Conservation (phyloP, 139 green algal species). For the Diplosphaera chodatii region DNA sequence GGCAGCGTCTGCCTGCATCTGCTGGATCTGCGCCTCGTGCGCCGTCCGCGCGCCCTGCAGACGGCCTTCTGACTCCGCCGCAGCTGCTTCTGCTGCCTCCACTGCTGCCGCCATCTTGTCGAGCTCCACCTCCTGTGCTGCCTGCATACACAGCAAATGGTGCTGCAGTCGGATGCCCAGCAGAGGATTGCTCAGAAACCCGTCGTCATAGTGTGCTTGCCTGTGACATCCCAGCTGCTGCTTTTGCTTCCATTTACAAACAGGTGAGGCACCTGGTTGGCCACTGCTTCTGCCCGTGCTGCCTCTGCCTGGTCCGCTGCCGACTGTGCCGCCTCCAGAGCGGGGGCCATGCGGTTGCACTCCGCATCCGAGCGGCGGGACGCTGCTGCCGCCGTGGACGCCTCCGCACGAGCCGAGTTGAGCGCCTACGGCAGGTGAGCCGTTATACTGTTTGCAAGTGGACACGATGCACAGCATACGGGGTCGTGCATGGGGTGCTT, state of each 20-base stretch:
- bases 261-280: too few relatives aligned
- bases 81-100: not conserved
- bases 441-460: too few relatives aligned
- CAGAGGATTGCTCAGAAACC: too few relatives aligned
- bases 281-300: not conserved
- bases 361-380: not conserved
- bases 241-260: too few relatives aligned
- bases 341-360: too few relatives aligned
- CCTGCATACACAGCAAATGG: not conserved
- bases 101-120: constrained; percentile 1
- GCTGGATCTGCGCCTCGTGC: not conserved
- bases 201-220: too few relatives aligned
- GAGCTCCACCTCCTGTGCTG: not conserved
- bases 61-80: not conserved
- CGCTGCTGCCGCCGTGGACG: too few relatives aligned
- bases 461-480: too few relatives aligned
- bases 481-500: too few relatives aligned
- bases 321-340: not conserved
- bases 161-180: too few relatives aligned
- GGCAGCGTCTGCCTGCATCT: not conserved
- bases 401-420: not conserved
- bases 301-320: not conserved
- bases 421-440: too few relatives aligned
- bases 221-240: too few relatives aligned
- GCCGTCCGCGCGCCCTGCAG: not conserved